Evolutionary conservation across 1,284 basidiomycete species (phyloP).

Genomic region (Fomitopsis betulina): DNA sequence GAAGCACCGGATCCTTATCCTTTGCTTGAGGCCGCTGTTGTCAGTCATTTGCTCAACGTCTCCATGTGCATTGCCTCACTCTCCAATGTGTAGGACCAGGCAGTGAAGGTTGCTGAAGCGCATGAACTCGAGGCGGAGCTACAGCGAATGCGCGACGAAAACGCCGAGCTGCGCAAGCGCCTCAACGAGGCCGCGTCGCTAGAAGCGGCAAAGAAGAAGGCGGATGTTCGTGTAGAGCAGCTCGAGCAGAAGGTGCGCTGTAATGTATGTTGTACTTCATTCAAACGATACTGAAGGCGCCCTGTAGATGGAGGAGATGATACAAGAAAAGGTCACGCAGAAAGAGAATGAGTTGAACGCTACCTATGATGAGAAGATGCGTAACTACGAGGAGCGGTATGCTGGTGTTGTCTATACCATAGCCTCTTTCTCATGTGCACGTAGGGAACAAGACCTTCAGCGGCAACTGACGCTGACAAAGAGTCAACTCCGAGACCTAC

Average conservation of each 20-base stretch:
- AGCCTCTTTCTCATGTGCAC: neutral
- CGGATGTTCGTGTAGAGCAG: slow-evolving; percentile 69
- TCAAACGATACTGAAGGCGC: neutral
- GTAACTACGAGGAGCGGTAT: slow-evolving; percentile 92
- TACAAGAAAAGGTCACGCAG: slow-evolving; percentile 79
- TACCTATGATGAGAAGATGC: slow-evolving; percentile 91
- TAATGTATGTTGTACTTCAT: neutral
- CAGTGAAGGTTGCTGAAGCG: slow-evolving; percentile 82
- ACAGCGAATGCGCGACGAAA: slow-evolving; percentile 71
- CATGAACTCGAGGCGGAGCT: slow-evolving; percentile 72
- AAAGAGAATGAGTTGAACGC: slow-evolving; percentile 96
- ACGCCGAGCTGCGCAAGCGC: slow-evolving; percentile 69
- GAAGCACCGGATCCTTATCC: slow-evolving; percentile 97
- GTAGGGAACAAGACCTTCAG: slow-evolving; percentile 89
- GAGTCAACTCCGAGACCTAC: slow-evolving; percentile 85
- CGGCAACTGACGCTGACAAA: slow-evolving; percentile 83
- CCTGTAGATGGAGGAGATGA: slow-evolving; percentile 82
- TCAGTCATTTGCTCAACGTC: slow-evolving; percentile 33
- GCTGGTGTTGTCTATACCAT: slow-evolving; percentile 9
- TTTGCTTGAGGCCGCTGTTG: slow-evolving; percentile 88
- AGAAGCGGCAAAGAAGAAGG: slow-evolving; percentile 74
- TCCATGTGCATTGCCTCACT: neutral
- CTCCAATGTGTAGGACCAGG: slow-evolving; percentile 65
- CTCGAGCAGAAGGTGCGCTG: slow-evolving; percentile 75
- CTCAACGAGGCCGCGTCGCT: slow-evolving; percentile 60